Base-by-base conservation (phyloP, 176 grass and related monocot species). In the Musa beccarii region DNA sequence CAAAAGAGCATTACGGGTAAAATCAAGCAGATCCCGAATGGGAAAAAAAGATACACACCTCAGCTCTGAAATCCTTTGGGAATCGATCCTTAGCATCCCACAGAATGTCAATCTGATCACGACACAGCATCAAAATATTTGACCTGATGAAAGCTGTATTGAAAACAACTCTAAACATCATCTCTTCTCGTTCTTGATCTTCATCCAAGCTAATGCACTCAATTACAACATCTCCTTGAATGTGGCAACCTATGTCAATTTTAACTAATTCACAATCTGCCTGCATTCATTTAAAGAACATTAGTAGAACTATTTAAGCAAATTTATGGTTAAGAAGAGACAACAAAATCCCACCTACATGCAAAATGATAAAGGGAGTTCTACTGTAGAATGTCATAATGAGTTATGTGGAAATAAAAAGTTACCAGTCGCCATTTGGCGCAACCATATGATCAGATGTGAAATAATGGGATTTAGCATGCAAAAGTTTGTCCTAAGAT, bases 141-240 rank as follows among this genome's bases (percentile, higher is more conserved):
- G 90, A 91, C 75, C 78, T 80, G 72, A 98, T 91, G 73, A 98
- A 98, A 65, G 86, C 90, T 23, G 90, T 98, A 53, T 98, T 98
- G 66, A 98, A 90, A 86, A 98, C 89, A 72, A 93, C 64, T 63
- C 80, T 82, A 82, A 86, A 98, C 75, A 91, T 72, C 90, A 98
- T 98, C 34, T 85, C 86, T 75, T 98, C 90, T 43, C 75, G 67
- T 76, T 98, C 86, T 74, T 91, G 69, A 81, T 88, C 80, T 53
- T 91, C 86, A 74, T 93, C 83, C 28, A 90, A 54, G 81, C 84
- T 83, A 65, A 89, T 87, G 69, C 94, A 98, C 73, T 98, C 88
- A 73, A 98, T 78, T 34, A 98, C 86, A 74, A 93, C 84, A 84
- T 98, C 94, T 80, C 90, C 94, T 89, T 91, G 90, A 79, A 98